Conservation (phyloP, 257 asterid genomes). For the Cordia subcordata region DNA sequence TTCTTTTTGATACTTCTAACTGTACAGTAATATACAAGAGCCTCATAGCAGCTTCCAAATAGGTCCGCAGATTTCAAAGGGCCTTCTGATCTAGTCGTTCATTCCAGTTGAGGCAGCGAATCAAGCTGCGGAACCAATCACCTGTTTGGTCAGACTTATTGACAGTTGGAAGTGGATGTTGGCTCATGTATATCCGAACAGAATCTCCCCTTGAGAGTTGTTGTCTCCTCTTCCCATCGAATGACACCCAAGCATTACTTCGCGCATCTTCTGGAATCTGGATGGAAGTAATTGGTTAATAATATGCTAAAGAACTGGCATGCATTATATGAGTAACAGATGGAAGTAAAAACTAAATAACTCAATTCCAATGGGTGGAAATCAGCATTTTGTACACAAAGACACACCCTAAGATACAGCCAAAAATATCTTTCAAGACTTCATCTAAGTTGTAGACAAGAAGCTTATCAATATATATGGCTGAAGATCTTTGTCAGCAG, state of each 20-base stretch:
- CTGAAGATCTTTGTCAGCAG: no score
- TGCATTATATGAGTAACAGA: no score
- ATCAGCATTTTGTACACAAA: no score
- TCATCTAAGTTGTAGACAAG: no score
- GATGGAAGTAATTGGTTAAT: not conserved
- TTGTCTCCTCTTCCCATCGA: conserved; percentile 97
- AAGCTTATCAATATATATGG: no score
- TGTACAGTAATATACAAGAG: conserved; percentile 53
- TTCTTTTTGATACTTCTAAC: not conserved
- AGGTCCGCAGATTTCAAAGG: conserved; percentile 32
- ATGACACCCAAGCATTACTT: conserved; percentile 95
- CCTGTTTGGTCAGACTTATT: conserved; percentile 91
- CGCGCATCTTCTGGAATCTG: conserved; percentile 95
- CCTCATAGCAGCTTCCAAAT: not conserved
- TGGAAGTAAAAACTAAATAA: no score
- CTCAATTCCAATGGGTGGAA: no score
- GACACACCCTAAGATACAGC: no score
- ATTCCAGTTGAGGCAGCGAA: conserved; percentile 98
- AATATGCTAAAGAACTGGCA: no score
- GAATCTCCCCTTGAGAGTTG: conserved; percentile 91
- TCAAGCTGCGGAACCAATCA: conserved; percentile 94
- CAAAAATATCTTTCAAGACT: no score
- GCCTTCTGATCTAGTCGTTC: conserved; percentile 96
- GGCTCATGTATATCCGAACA: conserved; percentile 84
- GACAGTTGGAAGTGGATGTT: conserved; percentile 95